Conservation (phyloP, 2,329 filamentous ascomycete genomes). For the Trichoderma sp. region DNA sequence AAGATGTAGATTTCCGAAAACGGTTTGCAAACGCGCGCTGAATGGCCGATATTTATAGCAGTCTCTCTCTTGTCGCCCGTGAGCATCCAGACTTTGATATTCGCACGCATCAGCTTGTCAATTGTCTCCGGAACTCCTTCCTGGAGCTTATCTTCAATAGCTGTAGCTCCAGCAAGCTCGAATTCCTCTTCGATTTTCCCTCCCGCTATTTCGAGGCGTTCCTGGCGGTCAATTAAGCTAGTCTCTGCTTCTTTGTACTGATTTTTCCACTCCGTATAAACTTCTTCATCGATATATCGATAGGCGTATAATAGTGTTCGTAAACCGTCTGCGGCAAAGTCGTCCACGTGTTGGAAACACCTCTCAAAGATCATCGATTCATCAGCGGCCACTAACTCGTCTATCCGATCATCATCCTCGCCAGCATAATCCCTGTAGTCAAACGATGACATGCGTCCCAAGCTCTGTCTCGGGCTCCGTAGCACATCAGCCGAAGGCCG, state of each 20-base stretch:
- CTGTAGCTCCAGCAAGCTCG: slow-evolving; percentile 82
- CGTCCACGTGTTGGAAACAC: slow-evolving; percentile 87
- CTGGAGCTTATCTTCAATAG: slow-evolving; percentile 92
- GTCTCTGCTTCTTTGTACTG: slow-evolving; percentile 79
- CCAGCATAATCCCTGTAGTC: slow-evolving; percentile 50
- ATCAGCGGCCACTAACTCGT: slow-evolving; percentile 61
- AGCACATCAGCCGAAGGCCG: slow-evolving; percentile 34
- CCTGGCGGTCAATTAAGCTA: slow-evolving; percentile 76
- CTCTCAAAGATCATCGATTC: slow-evolving; percentile 73
- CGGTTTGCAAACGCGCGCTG: slow-evolving; percentile 72
- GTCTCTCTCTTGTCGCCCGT: slow-evolving; percentile 93
- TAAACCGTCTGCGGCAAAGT: slow-evolving; percentile 83
- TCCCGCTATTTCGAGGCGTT: slow-evolving; percentile 75
- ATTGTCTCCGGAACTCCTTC: slow-evolving; percentile 88
- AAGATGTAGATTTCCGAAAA: slow-evolving; percentile 78
- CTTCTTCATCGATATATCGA: slow-evolving; percentile 71
- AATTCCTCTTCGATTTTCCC: slow-evolving; percentile 80
- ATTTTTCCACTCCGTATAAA: slow-evolving; percentile 76
- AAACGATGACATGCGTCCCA: slow-evolving; percentile 29
- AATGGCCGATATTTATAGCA: slow-evolving; percentile 89
- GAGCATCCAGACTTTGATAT: slow-evolving; percentile 96
- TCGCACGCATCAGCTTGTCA: slow-evolving; percentile 82
- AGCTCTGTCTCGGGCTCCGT: slow-evolving; percentile 32
- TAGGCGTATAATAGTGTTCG: slow-evolving; percentile 84
- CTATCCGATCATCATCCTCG: slow-evolving; percentile 55